These are phyloP conservation scores for Aureobasidium sp. DNA, from an alignment of 2,329 filamentous ascomycete species.

Conservation along the genomic window DNA sequence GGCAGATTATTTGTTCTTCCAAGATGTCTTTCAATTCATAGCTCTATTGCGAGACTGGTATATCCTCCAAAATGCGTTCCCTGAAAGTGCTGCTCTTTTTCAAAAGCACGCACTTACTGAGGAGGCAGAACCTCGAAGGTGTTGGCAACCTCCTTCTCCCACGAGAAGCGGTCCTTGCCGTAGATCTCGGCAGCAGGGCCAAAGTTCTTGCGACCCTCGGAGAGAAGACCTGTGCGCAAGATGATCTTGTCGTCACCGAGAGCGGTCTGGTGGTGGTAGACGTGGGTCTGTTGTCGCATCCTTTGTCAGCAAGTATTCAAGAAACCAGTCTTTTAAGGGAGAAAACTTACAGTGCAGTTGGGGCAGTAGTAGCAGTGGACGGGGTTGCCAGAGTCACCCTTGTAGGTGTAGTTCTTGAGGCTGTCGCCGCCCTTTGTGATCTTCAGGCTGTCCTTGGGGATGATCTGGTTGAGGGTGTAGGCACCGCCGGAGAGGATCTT, in stretches of 20 bases:
- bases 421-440: slow-evolving; percentile 44
- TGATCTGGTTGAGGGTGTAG: slow-evolving; percentile 50
- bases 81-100: not conserved
- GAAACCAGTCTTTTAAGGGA: too few relatives aligned
- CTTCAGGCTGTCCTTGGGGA: slow-evolving; percentile 42
- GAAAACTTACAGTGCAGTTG: slow-evolving; percentile 39
- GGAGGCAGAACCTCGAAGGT: slow-evolving; percentile 39
- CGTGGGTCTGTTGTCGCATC: slow-evolving; percentile 27
- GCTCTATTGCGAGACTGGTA: not conserved
- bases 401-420: slow-evolving; percentile 48
- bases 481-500: slow-evolving; percentile 45
- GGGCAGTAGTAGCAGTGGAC: slow-evolving; percentile 54
- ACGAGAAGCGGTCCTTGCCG: slow-evolving; percentile 40
- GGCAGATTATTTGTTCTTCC: not conserved
- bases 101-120: not conserved
- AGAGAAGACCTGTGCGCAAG: slow-evolving; percentile 44
- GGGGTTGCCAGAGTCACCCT: slow-evolving; percentile 48
- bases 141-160: slow-evolving; percentile 45
- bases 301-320: not conserved
- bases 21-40: not conserved
- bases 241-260: slow-evolving; percentile 46
- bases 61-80: not conserved
- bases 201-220: slow-evolving; percentile 41
- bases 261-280: slow-evolving; percentile 50
- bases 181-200: slow-evolving; percentile 48